Percentiles rank a stretch among this genome's conserved stretches.
Conservation (phyloP, 164 flowering plant species). For the Buxus sempervirens region DNA sequence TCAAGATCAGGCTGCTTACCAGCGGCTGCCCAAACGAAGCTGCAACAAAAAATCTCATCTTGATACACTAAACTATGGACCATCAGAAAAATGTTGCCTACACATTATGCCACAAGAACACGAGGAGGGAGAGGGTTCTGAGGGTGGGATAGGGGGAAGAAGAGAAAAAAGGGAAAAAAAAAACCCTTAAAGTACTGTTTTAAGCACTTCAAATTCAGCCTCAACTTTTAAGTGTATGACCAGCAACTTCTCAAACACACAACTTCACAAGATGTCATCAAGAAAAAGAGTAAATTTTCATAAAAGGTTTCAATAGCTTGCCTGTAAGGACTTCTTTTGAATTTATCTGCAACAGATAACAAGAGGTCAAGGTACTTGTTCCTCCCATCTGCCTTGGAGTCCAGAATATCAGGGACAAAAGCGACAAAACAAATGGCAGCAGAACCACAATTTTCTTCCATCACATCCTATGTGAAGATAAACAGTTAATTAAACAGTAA, state of each 20-base stretch:
- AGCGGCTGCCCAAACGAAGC: conserved; percentile 93
- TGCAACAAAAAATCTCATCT: conserved; percentile 35
- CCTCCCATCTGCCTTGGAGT: conserved; percentile 95
- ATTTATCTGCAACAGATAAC: conserved; percentile 80
- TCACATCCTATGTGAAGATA: conserved; percentile 51
- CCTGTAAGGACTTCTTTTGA: conserved; percentile 93
- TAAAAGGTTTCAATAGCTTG: conserved; percentile 15
- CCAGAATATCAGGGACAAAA: conserved; percentile 95
- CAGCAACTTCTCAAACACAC: background rate
- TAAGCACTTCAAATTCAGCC: no score
- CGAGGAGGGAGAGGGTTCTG: no score
- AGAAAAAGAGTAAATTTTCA: background rate
- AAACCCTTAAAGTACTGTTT: no score
- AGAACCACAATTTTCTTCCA: conserved; percentile 92
- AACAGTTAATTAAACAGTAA: background rate
- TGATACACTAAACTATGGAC: background rate
- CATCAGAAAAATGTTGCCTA: background rate
- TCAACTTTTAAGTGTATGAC: no score
- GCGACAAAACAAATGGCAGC: conserved; percentile 96
- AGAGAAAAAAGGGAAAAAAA: no score
- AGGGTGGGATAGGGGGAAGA: no score
- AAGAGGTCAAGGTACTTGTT: conserved; percentile 70
- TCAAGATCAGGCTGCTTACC: conserved; percentile 94
- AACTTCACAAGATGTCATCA: background rate
- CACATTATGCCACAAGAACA: background rate